Evolutionary conservation across 2,329 filamentous ascomycete species (phyloP).

Genomic region (Ophiostoma sp.): DNA sequence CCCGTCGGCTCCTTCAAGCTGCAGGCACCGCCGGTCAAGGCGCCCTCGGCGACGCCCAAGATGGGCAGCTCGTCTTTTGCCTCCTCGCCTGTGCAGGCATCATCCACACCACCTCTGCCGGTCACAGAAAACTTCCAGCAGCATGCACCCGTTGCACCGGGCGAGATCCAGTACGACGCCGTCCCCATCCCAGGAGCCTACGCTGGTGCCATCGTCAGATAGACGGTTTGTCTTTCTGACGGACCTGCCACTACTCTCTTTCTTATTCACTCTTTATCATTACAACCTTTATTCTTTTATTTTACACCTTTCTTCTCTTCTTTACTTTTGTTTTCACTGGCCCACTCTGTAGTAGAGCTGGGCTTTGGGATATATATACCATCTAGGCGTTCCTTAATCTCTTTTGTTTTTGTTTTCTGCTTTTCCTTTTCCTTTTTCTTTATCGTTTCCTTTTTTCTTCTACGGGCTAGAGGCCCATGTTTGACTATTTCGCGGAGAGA

Average conservation of each 20-base stretch:
- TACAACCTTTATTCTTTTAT: slow-evolving; percentile 11
- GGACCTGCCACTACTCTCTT: background rate
- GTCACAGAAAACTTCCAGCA: slow-evolving; percentile 43
- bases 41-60: slow-evolving; percentile 72
- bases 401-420: slow-evolving; percentile 6
- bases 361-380: slow-evolving; percentile 22
- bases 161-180: slow-evolving; percentile 76
- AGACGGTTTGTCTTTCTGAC: background rate
- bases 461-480: background rate
- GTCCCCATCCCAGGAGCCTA: slow-evolving; percentile 91
- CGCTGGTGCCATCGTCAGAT: slow-evolving; percentile 41
- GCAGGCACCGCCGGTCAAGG: slow-evolving; percentile 74
- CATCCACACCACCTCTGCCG: slow-evolving; percentile 31
- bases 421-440: slow-evolving; percentile 11
- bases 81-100: slow-evolving; percentile 34
- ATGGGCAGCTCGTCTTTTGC: slow-evolving; percentile 59
- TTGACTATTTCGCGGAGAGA: background rate
- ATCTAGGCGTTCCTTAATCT: slow-evolving; percentile 21
- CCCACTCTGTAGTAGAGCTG: slow-evolving; percentile 22
- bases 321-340: slow-evolving; percentile 22
- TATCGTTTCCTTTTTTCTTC: background rate
- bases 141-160: slow-evolving; percentile 65
- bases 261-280: slow-evolving; percentile 26
- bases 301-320: slow-evolving; percentile 15
- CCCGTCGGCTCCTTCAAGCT: slow-evolving; percentile 60